Base-by-base conservation (phyloP, 2,329 filamentous ascomycete species). In the Botrytis deweyae region DNA sequence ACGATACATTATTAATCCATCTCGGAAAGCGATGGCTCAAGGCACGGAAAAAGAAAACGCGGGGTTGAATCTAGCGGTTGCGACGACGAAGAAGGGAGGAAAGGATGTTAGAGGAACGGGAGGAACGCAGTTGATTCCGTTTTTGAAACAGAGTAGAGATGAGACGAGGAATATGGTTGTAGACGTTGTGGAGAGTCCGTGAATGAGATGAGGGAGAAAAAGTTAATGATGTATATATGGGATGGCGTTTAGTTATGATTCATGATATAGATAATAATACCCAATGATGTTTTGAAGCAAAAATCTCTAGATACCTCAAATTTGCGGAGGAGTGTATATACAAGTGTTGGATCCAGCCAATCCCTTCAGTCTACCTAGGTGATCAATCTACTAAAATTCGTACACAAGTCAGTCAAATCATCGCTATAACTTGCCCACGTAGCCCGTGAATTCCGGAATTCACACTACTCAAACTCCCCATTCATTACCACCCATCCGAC, bases 1-100 rank as follows among this genome's bases (percentile, higher is more conserved):
- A 49, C 88, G 94, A 67, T 98, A 97, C 82, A 97, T 98, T 79
- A 91, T 98, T 77, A 85, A 96, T 72, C 94, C 94, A 38, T 92
- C 92, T 0, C 87, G 83, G 71, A 83, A 85, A 73, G 63, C 80
- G 81, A 25, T 75, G 77, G 3, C 65, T 33, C 36, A 40, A n/a
- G 49, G 25, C 2, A 42, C 49, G 36, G 78, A 77, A 10, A 80
- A 81, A 74, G 87, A 87, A 74, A 77, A 87, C 70, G 84, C 86
- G 0, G 87, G 84, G 40, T 68, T 79, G 49, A 80, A 79, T 74
- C 59, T 81, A 10, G 84, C 84, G 0, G 77, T 76, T 49, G 78
- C 75, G 22, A 76, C 74, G 18, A 73, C 72, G n/a, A 77, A 74
- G 46, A 82, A 80, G 69, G 77, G 78, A 1, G 72, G 68, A 22